Evolutionary conservation across 441 rosid genomes (phyloP).

Genomic region (Adansonia gregorii): DNA sequence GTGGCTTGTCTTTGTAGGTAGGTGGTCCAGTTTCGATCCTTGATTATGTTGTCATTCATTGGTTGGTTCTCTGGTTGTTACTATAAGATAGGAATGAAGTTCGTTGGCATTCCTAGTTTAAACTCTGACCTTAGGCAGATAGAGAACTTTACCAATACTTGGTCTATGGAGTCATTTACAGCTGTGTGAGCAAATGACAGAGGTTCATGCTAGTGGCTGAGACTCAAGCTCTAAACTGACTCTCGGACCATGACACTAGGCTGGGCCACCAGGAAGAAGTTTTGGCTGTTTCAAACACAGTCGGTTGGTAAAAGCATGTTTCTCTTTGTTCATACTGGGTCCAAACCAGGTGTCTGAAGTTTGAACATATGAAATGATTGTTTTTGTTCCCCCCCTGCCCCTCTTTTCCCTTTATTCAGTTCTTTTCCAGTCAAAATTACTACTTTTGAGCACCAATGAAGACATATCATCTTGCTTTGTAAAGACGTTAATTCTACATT

Average conservation of each 20-base stretch:
- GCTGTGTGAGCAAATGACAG: slow-evolving; percentile 2
- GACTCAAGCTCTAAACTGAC: no score
- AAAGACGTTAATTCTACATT: not conserved
- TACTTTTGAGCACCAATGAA: not conserved
- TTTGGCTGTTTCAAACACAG: not conserved
- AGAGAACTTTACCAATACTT: not conserved
- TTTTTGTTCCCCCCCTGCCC: not conserved
- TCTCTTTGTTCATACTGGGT: not conserved
- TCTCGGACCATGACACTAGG: no score
- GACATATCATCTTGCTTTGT: slow-evolving; percentile 4
- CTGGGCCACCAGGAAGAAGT: not conserved
- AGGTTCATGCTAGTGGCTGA: not conserved
- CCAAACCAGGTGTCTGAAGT: slow-evolving; percentile 3
- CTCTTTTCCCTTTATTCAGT: not conserved
- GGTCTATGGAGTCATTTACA: not conserved
- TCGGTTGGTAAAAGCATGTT: not conserved
- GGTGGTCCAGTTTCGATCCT: not conserved
- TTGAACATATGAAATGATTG: not conserved
- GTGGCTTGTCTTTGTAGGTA: not conserved
- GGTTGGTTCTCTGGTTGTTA: not conserved
- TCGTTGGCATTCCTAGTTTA: slow-evolving; percentile 6
- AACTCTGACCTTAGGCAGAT: not conserved
- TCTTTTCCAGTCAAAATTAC: not conserved
- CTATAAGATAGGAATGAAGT: not conserved
- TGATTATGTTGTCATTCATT: not conserved